These are phyloP conservation scores for Aspergillus sp. DNA, from an alignment of 2,329 filamentous ascomycete species.

Conservation along the genomic window DNA sequence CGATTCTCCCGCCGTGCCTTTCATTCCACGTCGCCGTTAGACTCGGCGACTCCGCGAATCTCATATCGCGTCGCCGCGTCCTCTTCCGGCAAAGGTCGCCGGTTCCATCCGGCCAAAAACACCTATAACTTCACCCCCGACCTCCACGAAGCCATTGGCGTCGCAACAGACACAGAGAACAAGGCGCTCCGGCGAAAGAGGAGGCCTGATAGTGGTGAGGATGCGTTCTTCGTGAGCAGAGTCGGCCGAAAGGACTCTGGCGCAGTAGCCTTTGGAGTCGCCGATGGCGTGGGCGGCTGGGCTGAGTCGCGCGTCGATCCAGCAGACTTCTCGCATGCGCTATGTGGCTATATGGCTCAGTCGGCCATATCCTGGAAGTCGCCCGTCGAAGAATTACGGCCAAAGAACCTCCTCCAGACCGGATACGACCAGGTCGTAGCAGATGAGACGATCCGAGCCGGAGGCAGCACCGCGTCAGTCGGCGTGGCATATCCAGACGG, in stretches of 20 bases:
- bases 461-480: conserved; percentile 91
- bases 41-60: conserved; percentile 45
- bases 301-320: conserved; percentile 89
- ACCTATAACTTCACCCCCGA: conserved; percentile 70
- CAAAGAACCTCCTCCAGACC: conserved; percentile 72
- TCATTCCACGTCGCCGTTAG: conserved; percentile 31
- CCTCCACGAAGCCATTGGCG: conserved; percentile 39
- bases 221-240: conserved; percentile 89
- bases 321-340: conserved; percentile 88
- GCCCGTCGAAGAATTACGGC: conserved; percentile 48
- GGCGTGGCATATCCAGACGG: conserved; percentile 74
- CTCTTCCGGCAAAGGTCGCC: conserved; percentile 70
- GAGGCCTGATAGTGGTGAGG: conserved; percentile 81
- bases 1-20: conserved; percentile 23
- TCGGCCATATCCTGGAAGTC: conserved; percentile 63
- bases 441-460: conserved; percentile 73
- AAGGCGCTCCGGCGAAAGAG: conserved; percentile 61
- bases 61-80: conserved; percentile 73
- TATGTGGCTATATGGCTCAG: conserved; percentile 90
- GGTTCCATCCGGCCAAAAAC: conserved; percentile 68
- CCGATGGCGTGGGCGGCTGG: conserved; percentile 96
- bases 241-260: conserved; percentile 62
- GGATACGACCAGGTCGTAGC: conserved; percentile 81
- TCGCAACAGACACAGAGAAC: conserved; percentile 34
- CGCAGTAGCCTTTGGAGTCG: conserved; percentile 77